These are phyloP conservation scores for Chenopodium suecicum DNA, from an alignment of 148 eudicot genomes.

Conservation along the genomic window DNA sequence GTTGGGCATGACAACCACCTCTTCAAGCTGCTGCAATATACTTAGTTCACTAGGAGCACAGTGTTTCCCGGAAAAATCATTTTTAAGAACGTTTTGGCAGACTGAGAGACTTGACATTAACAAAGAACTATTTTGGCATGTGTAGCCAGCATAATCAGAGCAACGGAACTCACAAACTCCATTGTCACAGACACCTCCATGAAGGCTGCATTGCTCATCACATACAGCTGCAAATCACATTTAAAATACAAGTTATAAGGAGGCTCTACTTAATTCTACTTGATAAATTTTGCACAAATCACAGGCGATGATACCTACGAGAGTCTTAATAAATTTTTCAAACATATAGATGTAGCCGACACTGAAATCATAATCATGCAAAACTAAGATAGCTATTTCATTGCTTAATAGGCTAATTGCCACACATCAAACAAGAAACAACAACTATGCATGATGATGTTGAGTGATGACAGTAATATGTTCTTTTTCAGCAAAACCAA, in stretches of 20 bases:
- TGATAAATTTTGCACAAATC: background rate
- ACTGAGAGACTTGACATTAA: slow-evolving; percentile 74
- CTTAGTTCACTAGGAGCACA: slow-evolving; percentile 91
- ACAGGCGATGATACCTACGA: background rate
- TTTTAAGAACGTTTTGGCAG: slow-evolving; percentile 71
- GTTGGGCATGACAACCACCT: slow-evolving; percentile 94
- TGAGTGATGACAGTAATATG: background rate
- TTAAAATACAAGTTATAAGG: background rate
- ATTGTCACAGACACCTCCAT: slow-evolving; percentile 97
- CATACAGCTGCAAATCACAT: slow-evolving; percentile 67
- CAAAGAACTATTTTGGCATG: slow-evolving; percentile 81
- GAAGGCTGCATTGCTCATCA: slow-evolving; percentile 98
- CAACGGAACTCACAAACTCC: slow-evolving; percentile 96
- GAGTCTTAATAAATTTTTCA: background rate
- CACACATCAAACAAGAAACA: background rate
- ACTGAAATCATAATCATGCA: background rate
- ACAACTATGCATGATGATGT: background rate
- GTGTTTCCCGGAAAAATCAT: slow-evolving; percentile 74
- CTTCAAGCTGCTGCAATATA: slow-evolving; percentile 88
- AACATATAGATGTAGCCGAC: background rate
- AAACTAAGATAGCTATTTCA: background rate
- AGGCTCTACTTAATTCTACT: background rate
- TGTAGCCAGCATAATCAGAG: slow-evolving; percentile 97
- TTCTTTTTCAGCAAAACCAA: slow-evolving; percentile 1
- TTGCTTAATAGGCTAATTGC: background rate